These are phyloP conservation scores for Teratosphaeria epicoccoides DNA, from an alignment of 2,329 filamentous ascomycete genomes.

Conservation along the genomic window DNA sequence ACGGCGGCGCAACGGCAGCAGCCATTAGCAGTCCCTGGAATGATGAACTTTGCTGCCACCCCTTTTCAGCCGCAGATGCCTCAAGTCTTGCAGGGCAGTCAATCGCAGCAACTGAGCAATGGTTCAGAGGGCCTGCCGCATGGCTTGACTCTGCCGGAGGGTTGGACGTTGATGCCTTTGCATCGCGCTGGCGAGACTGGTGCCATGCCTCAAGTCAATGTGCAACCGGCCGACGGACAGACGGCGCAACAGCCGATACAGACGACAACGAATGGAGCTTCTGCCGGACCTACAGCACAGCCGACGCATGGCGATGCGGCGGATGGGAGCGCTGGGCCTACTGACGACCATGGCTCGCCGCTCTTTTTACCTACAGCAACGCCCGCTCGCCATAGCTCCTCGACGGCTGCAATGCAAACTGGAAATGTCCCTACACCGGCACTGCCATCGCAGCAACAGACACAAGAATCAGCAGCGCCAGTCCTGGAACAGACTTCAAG, in stretches of 20 bases:
- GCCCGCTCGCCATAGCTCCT: background rate
- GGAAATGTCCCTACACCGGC: background rate
- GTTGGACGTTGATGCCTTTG: conserved; percentile 41
- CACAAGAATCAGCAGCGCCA: conserved; percentile 1
- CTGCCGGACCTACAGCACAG: background rate
- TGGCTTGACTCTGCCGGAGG: conserved; percentile 42
- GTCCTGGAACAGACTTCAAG: background rate
- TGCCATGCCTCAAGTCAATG: conserved; percentile 1
- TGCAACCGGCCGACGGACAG: background rate
- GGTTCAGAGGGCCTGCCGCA: conserved; percentile 40
- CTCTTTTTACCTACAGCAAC: conserved; percentile 17
- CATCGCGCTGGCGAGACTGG: conserved; percentile 21
- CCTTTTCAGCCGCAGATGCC: conserved; percentile 13
- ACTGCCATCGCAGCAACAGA: background rate
- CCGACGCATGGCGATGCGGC: background rate
- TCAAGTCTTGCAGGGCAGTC: conserved; percentile 14
- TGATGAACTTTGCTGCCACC: background rate
- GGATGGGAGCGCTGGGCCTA: conserved; percentile 11
- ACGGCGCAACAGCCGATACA: conserved; percentile 4
- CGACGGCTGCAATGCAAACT: background rate
- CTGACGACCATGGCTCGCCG: conserved; percentile 20
- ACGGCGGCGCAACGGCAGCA: conserved; percentile 11
- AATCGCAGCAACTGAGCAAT: conserved; percentile 25
- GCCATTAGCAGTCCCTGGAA: background rate
- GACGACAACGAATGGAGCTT: conserved; percentile 5